Conservation (phyloP, 2,329 filamentous ascomycete genomes). For the Aspergillus felis region DNA sequence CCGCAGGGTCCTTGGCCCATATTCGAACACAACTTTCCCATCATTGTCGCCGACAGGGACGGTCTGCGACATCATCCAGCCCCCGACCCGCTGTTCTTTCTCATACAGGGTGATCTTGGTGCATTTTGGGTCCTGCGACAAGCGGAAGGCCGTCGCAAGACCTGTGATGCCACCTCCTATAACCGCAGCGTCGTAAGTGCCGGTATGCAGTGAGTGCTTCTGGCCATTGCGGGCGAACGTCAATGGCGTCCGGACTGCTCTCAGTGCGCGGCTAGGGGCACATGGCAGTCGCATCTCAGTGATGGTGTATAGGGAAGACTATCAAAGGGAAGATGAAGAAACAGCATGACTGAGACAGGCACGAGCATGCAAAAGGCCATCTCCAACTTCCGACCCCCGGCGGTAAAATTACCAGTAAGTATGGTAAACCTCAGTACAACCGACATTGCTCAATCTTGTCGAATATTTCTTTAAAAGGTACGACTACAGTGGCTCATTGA, state of each 20-base stretch:
- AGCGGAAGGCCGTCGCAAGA: constrained; percentile 71
- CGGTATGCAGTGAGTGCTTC: constrained; percentile 16
- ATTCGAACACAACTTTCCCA: constrained; percentile 69
- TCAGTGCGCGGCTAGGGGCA: constrained; percentile 19
- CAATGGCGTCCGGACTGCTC: constrained; percentile 16
- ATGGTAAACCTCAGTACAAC: not conserved
- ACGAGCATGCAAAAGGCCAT: not conserved
- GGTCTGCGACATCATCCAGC: constrained; percentile 72
- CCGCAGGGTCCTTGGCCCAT: constrained; percentile 74
- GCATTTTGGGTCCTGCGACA: constrained; percentile 64
- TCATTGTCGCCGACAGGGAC: constrained; percentile 51
- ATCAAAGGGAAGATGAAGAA: not conserved
- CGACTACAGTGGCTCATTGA: not conserved
- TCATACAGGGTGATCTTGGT: constrained; percentile 81
- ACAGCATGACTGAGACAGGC: not conserved
- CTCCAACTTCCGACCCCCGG: not conserved
- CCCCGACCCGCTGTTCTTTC: constrained; percentile 64
- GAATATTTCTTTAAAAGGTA: not conserved
- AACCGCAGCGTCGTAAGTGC: constrained; percentile 56
- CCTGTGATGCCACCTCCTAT: constrained; percentile 82
- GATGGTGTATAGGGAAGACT: constrained; percentile 1
- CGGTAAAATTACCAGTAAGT: constrained; percentile 1
- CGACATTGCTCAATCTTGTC: not conserved
- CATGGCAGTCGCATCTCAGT: constrained; percentile 27
- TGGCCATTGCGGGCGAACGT: constrained; percentile 14